Percentiles rank a stretch among this genome's conserved stretches.
Evolutionary conservation across 2,329 filamentous ascomycete species (phyloP).

Genomic region (Pleurostoma richardsiae): DNA sequence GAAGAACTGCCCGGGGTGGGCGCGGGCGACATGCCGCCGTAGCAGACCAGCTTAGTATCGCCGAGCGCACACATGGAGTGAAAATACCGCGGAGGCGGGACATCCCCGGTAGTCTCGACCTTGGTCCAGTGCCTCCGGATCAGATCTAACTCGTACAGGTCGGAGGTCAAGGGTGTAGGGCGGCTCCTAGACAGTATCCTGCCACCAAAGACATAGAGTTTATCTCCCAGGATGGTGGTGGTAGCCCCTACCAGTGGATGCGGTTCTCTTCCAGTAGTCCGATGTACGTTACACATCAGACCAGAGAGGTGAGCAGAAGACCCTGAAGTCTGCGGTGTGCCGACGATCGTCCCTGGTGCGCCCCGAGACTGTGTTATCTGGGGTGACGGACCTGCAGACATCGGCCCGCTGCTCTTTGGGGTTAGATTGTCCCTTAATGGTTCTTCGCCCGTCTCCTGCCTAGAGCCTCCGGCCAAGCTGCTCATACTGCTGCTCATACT

Average conservation of each 20-base stretch:
- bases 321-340: slow-evolving; percentile 37
- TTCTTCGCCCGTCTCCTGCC: slow-evolving; percentile 41
- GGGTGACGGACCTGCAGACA: slow-evolving; percentile 54
- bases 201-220: slow-evolving; percentile 94
- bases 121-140: slow-evolving; percentile 92
- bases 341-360: slow-evolving; percentile 29
- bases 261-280: slow-evolving; percentile 88
- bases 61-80: slow-evolving; percentile 93
- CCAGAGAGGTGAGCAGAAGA: slow-evolving; percentile 58
- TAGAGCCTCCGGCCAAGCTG: slow-evolving; percentile 20
- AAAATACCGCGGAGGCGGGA: slow-evolving; percentile 90
- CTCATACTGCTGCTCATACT: slow-evolving; percentile 41
- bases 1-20: slow-evolving; percentile 38
- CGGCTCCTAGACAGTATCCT: slow-evolving; percentile 79
- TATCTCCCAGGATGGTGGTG: slow-evolving; percentile 91
- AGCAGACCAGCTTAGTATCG: slow-evolving; percentile 95
- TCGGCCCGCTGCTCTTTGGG: slow-evolving; percentile 46
- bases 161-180: slow-evolving; percentile 75
- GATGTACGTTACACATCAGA: slow-evolving; percentile 66
- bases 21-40: slow-evolving; percentile 93
- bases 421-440: slow-evolving; percentile 39
- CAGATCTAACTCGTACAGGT: slow-evolving; percentile 90
- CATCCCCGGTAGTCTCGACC: slow-evolving; percentile 75
- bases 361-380: slow-evolving; percentile 35
- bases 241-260: slow-evolving; percentile 90